phyloP scores from a whole-genome alignment of 768 basidiomycete genomes.

The Cyclocybe aegerita region DNA sequence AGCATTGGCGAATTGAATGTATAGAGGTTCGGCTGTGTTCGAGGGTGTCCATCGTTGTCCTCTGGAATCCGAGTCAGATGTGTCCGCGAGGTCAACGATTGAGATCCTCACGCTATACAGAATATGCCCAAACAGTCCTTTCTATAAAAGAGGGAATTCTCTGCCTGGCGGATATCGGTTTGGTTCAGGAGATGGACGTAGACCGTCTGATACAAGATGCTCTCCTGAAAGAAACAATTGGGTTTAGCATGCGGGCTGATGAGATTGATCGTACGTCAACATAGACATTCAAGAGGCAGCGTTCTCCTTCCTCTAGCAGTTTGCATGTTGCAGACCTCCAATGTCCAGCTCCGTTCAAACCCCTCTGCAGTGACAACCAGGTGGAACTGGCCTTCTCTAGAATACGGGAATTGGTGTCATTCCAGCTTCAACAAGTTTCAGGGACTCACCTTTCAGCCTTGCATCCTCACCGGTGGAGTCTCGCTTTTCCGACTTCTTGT shows the following conservation, averaged over 20 bases:
- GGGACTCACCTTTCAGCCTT: conserved; percentile 61
- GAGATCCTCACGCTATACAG: conserved; percentile 48
- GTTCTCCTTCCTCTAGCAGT: conserved; percentile 63
- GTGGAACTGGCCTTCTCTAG: conserved; percentile 75
- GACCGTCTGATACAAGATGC: conserved; percentile 70
- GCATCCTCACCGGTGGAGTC: conserved; percentile 45
- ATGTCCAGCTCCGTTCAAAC: conserved; percentile 49
- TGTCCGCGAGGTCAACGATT: not conserved
- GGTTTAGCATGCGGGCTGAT: conserved; percentile 3
- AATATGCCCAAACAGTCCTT: conserved; percentile 76
- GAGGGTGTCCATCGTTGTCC: conserved; percentile 60
- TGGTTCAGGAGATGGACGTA: conserved; percentile 72
- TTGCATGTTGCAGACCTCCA: conserved; percentile 78
- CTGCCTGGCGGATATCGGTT: conserved; percentile 77
- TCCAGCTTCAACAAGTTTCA: not conserved
- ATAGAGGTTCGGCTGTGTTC: conserved; percentile 61
- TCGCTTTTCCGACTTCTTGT: conserved; percentile 59
- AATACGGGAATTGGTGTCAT: not conserved
- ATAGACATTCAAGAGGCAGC: conserved; percentile 71
- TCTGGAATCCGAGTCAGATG: conserved; percentile 29
- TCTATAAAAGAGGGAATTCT: conserved; percentile 74
- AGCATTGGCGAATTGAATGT: conserved; percentile 66
- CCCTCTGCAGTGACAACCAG: conserved; percentile 63
- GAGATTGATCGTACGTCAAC: conserved; percentile 53
- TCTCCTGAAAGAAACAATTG: conserved; percentile 48